Percentiles rank a stretch among this genome's conserved stretches.
These are phyloP conservation scores for Allantophomopsis lycopodina DNA, from an alignment of 2,329 filamentous ascomycete genomes.

Conservation along the genomic window DNA sequence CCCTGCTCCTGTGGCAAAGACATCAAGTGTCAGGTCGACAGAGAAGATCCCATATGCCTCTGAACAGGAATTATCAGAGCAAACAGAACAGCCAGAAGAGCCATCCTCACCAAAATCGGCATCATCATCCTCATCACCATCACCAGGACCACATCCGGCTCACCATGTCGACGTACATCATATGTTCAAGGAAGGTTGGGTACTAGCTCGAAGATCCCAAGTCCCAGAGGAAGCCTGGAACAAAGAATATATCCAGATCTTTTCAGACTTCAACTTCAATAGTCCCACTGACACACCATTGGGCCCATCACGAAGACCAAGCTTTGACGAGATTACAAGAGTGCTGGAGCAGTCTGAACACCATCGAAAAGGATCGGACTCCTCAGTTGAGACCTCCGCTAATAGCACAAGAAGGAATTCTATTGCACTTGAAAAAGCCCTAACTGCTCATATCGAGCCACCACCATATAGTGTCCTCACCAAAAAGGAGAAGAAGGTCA, in stretches of 20 bases:
- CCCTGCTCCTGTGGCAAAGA: too few relatives aligned
- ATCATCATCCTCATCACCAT: too few relatives aligned
- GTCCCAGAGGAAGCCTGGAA: constrained; percentile 4
- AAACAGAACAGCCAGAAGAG: too few relatives aligned
- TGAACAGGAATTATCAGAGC: too few relatives aligned
- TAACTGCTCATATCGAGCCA: constrained; percentile 2
- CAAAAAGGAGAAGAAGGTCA: constrained; percentile 25
- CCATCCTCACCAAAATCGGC: too few relatives aligned
- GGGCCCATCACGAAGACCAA: not conserved
- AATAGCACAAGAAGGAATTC: too few relatives aligned
- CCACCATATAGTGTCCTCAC: constrained; percentile 23
- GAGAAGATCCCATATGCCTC: too few relatives aligned
- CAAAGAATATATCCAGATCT: constrained; percentile 6
- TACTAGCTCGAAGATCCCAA: constrained; percentile 2
- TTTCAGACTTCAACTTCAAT: constrained; percentile 9
- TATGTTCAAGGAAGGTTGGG: constrained; percentile 2
- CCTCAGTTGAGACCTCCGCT: too few relatives aligned
- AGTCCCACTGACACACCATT: constrained; percentile 4
- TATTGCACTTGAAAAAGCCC: constrained; percentile 4
- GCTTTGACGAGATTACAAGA: constrained; percentile 1
- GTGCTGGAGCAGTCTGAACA: constrained; percentile 1
- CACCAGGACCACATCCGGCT: not conserved
- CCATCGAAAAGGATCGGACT: not conserved
- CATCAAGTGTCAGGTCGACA: too few relatives aligned
- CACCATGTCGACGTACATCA: not conserved